Evolutionary conservation across 805 yeast genomes (phyloP).

Genomic region (Kluyveromyces aestuarii): DNA sequence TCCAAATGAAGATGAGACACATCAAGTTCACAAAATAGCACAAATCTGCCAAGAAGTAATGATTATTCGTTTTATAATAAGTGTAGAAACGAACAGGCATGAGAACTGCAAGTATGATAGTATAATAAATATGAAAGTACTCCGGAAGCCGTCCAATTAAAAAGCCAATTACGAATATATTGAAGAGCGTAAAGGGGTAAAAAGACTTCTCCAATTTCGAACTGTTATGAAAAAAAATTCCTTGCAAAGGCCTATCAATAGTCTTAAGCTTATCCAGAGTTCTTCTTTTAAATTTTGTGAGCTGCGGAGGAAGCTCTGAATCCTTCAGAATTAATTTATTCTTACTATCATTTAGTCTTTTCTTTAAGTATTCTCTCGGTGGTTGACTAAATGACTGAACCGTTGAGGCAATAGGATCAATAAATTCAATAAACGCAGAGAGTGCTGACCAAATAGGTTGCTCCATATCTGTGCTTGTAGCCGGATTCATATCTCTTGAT

Average conservation of each 20-base stretch:
- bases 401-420: slow-evolving; percentile 24
- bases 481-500: neutral
- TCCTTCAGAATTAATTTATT: slow-evolving; percentile 5
- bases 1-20: slow-evolving; percentile 68
- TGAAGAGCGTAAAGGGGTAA: slow-evolving; percentile 62
- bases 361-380: slow-evolving; percentile 5
- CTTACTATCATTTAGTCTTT: slow-evolving; percentile 3
- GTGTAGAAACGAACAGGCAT: slow-evolving; percentile 83
- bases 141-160: slow-evolving; percentile 71
- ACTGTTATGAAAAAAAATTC: slow-evolving; percentile 30
- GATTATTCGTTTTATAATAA: slow-evolving; percentile 69
- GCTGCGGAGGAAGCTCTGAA: slow-evolving; percentile 11
- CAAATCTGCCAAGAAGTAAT: slow-evolving; percentile 83
- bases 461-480: slow-evolving; percentile 1
- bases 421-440: slow-evolving; percentile 17
- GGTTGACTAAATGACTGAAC: slow-evolving; percentile 9
- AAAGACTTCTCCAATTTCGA: slow-evolving; percentile 66
- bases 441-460: slow-evolving; percentile 9
- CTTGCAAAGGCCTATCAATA: slow-evolving; percentile 20
- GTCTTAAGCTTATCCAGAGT: slow-evolving; percentile 16
- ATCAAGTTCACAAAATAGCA: slow-evolving; percentile 84
- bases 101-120: slow-evolving; percentile 47
- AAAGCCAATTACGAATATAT: slow-evolving; percentile 63
- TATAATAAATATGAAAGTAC: slow-evolving; percentile 68
- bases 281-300: slow-evolving; percentile 17